Base-by-base conservation (phyloP, 257 asterid genomes). In the Solanum sitiens region DNA sequence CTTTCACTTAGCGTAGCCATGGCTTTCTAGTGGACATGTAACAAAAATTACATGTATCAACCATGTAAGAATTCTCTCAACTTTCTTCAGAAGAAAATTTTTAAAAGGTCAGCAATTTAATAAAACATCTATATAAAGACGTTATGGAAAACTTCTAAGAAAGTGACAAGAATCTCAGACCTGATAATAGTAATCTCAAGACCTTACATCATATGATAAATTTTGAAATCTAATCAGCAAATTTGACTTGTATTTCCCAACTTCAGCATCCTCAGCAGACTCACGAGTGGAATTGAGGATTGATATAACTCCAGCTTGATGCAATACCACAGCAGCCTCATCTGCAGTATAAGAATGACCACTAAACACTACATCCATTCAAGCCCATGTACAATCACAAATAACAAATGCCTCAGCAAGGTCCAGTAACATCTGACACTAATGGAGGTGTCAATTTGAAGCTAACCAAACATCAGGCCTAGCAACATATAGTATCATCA, bases 271-370 rank as follows among this genome's bases (percentile, higher is more conserved):
- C 87, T 96, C 94, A 2, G 71, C 44, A 4, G 98, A 92, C 87
- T 92, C 90, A 3, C 93, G 94, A 72, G 92, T 89, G 68, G 95
- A 93, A 80, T 25, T 90, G 89, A 96, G 90, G 85, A 88, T 88
- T 25, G 94, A 61, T 75, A 91, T 73, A 30, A 95, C 98, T 88
- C 98, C 99, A 83, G 95, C 95, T 89, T 90, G 91, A 88, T 84
- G 93, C 85, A 96, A 89, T 33, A 93, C 93, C 91, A 89, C 92
- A 16, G 89, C 93, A 88, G 94, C 99, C 85, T 90, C 94, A 83
- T 92, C 99, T 96, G 87, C 91, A 91, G 87, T 71, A 87, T 11
- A 20, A 27, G 70, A 61, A 76, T 12, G 11, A 18, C 50, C 68
- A 37, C 33, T 59, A 37, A 3, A 21, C 14, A 18, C 67, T 3